phyloP scores from a whole-genome alignment of 345 rosid genomes.

The rapeseed (Brassica napus) region DNA sequence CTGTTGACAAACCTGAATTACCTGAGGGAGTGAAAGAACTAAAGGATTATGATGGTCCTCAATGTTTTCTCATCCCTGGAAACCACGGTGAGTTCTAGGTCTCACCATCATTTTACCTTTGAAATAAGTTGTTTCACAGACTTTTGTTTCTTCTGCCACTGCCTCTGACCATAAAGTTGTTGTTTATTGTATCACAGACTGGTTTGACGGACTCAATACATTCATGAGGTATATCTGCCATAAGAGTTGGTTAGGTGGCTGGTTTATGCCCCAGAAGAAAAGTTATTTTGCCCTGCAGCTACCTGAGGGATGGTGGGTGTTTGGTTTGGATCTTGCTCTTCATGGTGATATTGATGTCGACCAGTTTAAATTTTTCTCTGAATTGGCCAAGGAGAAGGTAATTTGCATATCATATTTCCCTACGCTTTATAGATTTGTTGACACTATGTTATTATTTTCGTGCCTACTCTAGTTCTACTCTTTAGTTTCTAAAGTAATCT shows the following conservation, averaged over 20 bases:
- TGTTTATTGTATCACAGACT: slow-evolving; percentile 52
- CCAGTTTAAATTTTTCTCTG: slow-evolving; percentile 94
- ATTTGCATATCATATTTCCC: slow-evolving; percentile 11
- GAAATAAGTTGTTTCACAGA: slow-evolving; percentile 15
- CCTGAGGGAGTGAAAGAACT: slow-evolving; percentile 68
- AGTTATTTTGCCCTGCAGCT: slow-evolving; percentile 97
- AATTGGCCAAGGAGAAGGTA: slow-evolving; percentile 78
- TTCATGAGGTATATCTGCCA: slow-evolving; percentile 98
- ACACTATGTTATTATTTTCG: background rate
- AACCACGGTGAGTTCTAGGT: slow-evolving; percentile 77
- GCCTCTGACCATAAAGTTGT: slow-evolving; percentile 8
- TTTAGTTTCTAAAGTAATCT: background rate
- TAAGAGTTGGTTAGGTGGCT: slow-evolving; percentile 99
- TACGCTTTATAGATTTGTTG: background rate
- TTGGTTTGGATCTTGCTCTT: slow-evolving; percentile 97
- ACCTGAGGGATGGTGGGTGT: slow-evolving; percentile 95
- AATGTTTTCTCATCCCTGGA: slow-evolving; percentile 93
- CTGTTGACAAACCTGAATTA: slow-evolving; percentile 84
- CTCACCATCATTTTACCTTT: slow-evolving; percentile 22
- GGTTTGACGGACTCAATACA: slow-evolving; percentile 98
- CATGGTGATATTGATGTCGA: slow-evolving; percentile 97
- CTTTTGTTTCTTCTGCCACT: slow-evolving; percentile 13
- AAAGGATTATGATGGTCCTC: slow-evolving; percentile 90
- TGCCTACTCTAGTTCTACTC: slow-evolving; percentile 5
- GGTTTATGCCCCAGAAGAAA: slow-evolving; percentile 99